These are phyloP conservation scores for Symbiodinium natans DNA, from an alignment of 73 alveolate species.

Conservation along the genomic window DNA sequence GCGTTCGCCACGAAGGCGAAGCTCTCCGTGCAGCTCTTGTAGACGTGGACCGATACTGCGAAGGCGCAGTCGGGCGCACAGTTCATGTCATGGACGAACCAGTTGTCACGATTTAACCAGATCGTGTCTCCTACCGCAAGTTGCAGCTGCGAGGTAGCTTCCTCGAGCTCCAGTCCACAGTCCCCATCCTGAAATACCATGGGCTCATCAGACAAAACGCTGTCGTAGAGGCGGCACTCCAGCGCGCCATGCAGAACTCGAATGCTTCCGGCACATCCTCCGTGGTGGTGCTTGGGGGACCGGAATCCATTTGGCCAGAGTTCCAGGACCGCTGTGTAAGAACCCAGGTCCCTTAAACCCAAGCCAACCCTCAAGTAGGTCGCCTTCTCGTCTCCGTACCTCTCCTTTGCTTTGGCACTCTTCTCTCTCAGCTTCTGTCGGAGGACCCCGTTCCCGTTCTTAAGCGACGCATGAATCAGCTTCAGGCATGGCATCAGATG, in stretches of 20 bases:
- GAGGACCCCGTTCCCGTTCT: neutral
- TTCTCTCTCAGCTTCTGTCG: neutral
- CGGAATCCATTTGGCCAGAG: constrained; percentile 23
- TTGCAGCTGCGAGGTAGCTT: neutral
- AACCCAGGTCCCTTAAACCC: neutral
- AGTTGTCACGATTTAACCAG: constrained; percentile 38
- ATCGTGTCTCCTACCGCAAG: constrained; percentile 24
- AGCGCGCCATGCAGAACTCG: constrained; percentile 26
- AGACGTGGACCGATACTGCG: constrained; percentile 5
- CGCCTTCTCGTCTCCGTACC: neutral
- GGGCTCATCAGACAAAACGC: neutral
- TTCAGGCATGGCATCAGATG: neutral
- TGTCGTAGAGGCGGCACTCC: constrained; percentile 10
- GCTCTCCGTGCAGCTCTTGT: constrained; percentile 26
- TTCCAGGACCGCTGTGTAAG: constrained; percentile 5
- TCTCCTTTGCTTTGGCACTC: neutral
- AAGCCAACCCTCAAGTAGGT: constrained; percentile 33
- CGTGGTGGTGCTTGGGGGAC: constrained; percentile 47
- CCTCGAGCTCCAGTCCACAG: neutral
- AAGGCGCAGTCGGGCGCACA: neutral
- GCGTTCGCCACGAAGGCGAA: constrained; percentile 19
- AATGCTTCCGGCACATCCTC: constrained; percentile 47
- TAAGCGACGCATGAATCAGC: neutral
- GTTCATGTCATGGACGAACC: constrained; percentile 4
- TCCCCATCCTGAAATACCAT: constrained; percentile 4